Conservation (phyloP, 2,329 filamentous ascomycete genomes). For the Cercospora sp. region DNA sequence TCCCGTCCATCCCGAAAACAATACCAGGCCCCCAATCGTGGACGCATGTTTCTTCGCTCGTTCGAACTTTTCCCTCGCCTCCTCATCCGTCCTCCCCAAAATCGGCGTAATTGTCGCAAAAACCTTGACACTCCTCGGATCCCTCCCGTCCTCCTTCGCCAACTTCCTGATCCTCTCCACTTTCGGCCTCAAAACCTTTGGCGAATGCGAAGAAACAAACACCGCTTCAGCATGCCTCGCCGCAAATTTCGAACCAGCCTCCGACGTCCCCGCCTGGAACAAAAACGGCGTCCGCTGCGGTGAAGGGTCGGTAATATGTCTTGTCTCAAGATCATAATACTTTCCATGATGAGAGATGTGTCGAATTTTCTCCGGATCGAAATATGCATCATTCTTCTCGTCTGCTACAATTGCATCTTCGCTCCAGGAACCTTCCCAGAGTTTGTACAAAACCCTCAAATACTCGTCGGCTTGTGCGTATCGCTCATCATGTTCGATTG, state of each 20-base stretch:
- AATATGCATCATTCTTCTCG: constrained; percentile 56
- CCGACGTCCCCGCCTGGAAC: constrained; percentile 60
- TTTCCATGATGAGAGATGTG: constrained; percentile 63
- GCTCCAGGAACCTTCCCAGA: constrained; percentile 57
- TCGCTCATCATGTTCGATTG: constrained; percentile 62
- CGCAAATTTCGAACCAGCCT: constrained; percentile 59
- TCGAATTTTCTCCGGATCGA: constrained; percentile 60
- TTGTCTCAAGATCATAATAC: constrained; percentile 51
- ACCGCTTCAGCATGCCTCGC: constrained; percentile 63
- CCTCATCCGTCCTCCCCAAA: constrained; percentile 64
- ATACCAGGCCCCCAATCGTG: constrained; percentile 65
- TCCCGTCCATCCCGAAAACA: constrained; percentile 74
- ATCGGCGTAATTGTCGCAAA: constrained; percentile 66
- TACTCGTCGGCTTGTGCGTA: constrained; percentile 65
- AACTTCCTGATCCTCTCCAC: constrained; percentile 63
- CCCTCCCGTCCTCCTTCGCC: constrained; percentile 54
- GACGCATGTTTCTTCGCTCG: constrained; percentile 63
- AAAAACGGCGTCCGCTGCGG: constrained; percentile 45
- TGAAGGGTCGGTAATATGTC: constrained; percentile 48
- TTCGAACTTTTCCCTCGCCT: constrained; percentile 63
- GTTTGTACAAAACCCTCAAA: constrained; percentile 62
- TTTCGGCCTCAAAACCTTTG: constrained; percentile 60
- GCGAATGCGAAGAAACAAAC: constrained; percentile 67
- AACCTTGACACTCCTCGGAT: constrained; percentile 65
- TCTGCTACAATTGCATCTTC: constrained; percentile 59